These are phyloP conservation scores for Ogataea ganodermae DNA, from an alignment of 805 yeast species.

Conservation along the genomic window DNA sequence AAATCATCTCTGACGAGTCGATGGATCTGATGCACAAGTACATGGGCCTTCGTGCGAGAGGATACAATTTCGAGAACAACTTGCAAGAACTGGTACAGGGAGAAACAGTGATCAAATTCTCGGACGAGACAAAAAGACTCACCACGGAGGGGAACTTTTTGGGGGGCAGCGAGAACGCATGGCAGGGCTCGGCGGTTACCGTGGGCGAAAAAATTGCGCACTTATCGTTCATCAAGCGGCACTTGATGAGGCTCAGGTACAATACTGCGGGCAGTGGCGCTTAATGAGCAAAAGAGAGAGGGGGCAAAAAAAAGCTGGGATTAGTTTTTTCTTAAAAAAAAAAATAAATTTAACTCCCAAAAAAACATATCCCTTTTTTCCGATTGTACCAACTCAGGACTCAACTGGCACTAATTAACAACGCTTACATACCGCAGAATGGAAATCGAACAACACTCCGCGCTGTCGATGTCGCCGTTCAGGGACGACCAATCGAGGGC, in stretches of 20 bases:
- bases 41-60: conserved; percentile 34
- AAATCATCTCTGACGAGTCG: conserved; percentile 56
- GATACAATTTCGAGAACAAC: conserved; percentile 33
- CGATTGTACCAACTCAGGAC: too few species aligned
- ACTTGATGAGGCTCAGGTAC: background rate
- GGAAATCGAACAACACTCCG: background rate
- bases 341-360: background rate
- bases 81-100: conserved; percentile 12
- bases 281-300: background rate
- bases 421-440: background rate
- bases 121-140: conserved; percentile 15
- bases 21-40: conserved; percentile 36
- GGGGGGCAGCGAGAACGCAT: conserved; percentile 29
- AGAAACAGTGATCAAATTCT: conserved; percentile 26
- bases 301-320: background rate
- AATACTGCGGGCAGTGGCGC: background rate
- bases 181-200: conserved; percentile 31
- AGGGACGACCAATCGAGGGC: background rate
- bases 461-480: background rate
- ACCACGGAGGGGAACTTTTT: conserved; percentile 36
- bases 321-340: background rate
- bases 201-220: conserved; percentile 36
- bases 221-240: conserved; percentile 31
- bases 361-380: background rate
- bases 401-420: background rate